Conservation (phyloP, 208 protist species). For the Trypanosoma avium region DNA sequence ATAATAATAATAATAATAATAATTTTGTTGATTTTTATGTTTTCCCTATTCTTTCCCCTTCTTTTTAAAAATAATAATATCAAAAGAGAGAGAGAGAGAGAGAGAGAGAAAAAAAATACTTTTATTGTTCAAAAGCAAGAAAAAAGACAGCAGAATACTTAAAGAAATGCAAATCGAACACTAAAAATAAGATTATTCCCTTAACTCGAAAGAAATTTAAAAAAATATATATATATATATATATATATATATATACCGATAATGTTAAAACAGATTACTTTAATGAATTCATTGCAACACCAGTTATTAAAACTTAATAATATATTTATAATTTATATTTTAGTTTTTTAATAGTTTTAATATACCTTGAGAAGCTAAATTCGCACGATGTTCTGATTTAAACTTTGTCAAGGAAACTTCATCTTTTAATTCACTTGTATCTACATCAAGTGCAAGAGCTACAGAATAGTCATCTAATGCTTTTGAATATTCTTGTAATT, state of each 20-base stretch:
- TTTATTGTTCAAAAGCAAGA: background rate
- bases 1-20: constrained; percentile 9
- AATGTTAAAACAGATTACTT: no score
- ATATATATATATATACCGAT: background rate
- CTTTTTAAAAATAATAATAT: background rate
- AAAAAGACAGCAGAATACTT: background rate
- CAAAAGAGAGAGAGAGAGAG: background rate
- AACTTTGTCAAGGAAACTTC: background rate
- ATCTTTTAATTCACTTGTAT: constrained; percentile 3
- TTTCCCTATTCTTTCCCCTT: background rate
- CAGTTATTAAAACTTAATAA: background rate
- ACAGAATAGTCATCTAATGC: constrained; percentile 64
- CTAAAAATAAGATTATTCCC: background rate
- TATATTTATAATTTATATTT: background rate
- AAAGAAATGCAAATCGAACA: background rate
- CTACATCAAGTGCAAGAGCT: constrained; percentile 53
- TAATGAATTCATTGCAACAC: background rate
- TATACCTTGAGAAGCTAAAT: constrained; percentile 14
- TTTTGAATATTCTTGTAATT: constrained; percentile 46
- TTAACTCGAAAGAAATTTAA: background rate
- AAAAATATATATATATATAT: background rate
- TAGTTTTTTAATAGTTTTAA: background rate
- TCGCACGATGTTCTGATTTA: constrained; percentile 23
- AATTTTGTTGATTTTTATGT: no score
- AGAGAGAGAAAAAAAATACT: background rate